Evolutionary conservation across 1,284 basidiomycete species (phyloP).

Genomic region (Anthracocystis setariae): DNA sequence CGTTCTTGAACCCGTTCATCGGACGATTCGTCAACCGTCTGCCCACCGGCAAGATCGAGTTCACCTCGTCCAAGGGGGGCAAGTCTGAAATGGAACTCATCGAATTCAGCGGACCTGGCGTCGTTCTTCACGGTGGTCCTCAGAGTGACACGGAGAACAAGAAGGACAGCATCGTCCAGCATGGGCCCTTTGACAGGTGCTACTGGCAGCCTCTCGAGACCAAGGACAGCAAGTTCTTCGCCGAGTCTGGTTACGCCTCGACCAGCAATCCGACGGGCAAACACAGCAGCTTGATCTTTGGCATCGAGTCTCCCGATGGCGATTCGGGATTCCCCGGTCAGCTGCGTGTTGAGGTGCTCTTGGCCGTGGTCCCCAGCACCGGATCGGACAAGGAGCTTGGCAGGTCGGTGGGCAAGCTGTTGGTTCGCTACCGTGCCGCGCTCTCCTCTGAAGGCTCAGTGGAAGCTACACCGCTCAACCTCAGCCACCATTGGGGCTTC

Average conservation of each 20-base stretch:
- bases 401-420: constrained; percentile 41
- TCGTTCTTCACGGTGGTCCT: constrained; percentile 62
- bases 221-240: constrained; percentile 36
- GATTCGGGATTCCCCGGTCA: constrained; percentile 59
- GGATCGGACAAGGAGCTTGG: constrained; percentile 26
- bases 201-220: constrained; percentile 49
- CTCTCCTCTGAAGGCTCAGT: constrained; percentile 32
- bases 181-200: constrained; percentile 58
- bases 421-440: constrained; percentile 58
- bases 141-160: constrained; percentile 26
- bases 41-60: constrained; percentile 48
- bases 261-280: constrained; percentile 25
- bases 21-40: constrained; percentile 64
- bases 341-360: constrained; percentile 53
- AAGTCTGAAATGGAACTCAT: constrained; percentile 24
- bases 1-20: constrained; percentile 62
- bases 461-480: constrained; percentile 61
- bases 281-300: constrained; percentile 48
- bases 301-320: constrained; percentile 52
- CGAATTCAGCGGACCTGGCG: constrained; percentile 48
- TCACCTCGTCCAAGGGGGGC: constrained; percentile 38
- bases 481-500: constrained; percentile 67
- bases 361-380: constrained; percentile 41
- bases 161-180: constrained; percentile 35
- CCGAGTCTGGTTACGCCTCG: constrained; percentile 30